Evolutionary conservation across 2,329 filamentous ascomycete species (phyloP), one percentile per base, ranked within the genome.

Genomic region (Lachnellula arida): DNA sequence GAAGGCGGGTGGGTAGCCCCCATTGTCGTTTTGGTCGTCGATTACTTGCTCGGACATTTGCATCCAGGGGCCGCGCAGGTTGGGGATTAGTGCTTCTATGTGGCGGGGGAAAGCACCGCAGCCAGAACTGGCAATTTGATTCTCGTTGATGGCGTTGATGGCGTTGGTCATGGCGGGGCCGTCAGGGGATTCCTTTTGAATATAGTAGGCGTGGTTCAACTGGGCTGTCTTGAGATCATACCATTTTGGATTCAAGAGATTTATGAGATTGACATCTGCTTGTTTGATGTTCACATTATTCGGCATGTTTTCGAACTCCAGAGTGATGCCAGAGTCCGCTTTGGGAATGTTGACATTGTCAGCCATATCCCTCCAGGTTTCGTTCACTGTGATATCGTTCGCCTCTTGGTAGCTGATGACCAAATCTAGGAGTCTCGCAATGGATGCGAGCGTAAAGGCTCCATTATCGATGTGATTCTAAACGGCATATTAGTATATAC

Each of bases 161-260:
- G 84, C 82, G 68, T 85, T 89, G 1, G 86, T 89, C 87, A 89
- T 89, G 6, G 82, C 86, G 0, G 86, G 87, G 0, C 87, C 86
- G 60, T 87, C 79, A 0, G 79, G 73, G 8, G 51, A 49, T 48
- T 60, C 50, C 14, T 56, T 58, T 19, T 56, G 48, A 14, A 42
- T 53, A n/a, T 61, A 61, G 17, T 61, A 63, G 3, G n/a, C 15
- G 12, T 55, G 50, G 34, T 60, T 51, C 17, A 19, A 11, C 6
- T 25, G 37, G 35, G 53, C 50, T 3, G 51, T 35, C 7, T 49
- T 35, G 11, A 55, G 39, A 1, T 49, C 46, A n/a, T 54, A 51
- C 4, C 37, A 50, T 15, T 51, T 42, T 11, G 53, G 37, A 8
- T 50, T 37, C 17, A 61, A 23, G 11, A 59, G 59, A 17, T 57